These are phyloP conservation scores for Talaromyces adpressus DNA, from an alignment of 495 filamentous ascomycete species.

Conservation along the genomic window DNA sequence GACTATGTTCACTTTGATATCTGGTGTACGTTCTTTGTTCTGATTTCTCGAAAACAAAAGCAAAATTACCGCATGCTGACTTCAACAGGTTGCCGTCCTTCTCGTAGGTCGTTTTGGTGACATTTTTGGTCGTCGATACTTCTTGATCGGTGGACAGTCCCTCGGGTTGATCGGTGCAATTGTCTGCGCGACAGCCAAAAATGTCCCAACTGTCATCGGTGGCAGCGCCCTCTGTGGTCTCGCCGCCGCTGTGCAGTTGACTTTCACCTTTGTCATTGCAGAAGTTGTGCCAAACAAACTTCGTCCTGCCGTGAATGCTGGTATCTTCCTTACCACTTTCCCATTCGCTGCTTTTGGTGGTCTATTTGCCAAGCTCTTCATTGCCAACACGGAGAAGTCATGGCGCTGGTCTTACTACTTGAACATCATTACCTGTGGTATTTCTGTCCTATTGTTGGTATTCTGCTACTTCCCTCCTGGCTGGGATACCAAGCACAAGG, in stretches of 20 bases:
- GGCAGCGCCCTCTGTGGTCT: constrained; percentile 26
- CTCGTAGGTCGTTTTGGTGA: constrained; percentile 43
- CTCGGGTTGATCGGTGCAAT: constrained; percentile 37
- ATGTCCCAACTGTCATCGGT: constrained; percentile 35
- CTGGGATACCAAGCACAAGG: constrained; percentile 21
- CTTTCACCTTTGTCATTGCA: constrained; percentile 25
- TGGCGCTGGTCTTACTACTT: constrained; percentile 43
- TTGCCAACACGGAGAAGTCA: constrained; percentile 23
- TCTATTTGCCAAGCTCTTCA: constrained; percentile 30
- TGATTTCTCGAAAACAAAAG: background rate
- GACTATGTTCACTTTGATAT: constrained; percentile 23
- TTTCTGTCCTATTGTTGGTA: constrained; percentile 28
- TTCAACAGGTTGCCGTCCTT: constrained; percentile 23
- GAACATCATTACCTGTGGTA: constrained; percentile 29
- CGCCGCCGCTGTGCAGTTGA: constrained; percentile 29
- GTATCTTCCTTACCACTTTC: constrained; percentile 27
- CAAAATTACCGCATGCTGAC: constrained; percentile 22
- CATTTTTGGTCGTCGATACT: constrained; percentile 47
- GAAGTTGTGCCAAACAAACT: constrained; percentile 41
- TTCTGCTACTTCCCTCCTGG: constrained; percentile 31
- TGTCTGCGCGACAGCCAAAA: constrained; percentile 36
- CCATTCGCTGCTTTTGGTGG: constrained; percentile 35
- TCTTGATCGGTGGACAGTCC: constrained; percentile 35
- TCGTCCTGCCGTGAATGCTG: constrained; percentile 29
- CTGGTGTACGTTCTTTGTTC: constrained; percentile 7